phyloP scores from a whole-genome alignment of 2,329 filamentous ascomycete species.

The Alternaria consortialis region DNA sequence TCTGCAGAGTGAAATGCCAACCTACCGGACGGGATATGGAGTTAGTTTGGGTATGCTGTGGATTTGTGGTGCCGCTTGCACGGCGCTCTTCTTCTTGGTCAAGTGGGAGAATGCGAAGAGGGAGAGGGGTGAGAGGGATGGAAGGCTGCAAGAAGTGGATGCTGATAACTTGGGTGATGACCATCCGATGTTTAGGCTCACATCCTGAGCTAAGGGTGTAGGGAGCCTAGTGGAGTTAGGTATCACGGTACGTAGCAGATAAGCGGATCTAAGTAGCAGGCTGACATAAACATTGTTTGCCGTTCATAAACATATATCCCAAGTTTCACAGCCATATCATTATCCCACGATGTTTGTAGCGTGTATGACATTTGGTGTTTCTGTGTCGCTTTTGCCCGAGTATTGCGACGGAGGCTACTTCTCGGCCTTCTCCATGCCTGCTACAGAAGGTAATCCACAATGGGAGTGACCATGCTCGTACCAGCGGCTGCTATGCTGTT shows the following conservation, averaged over 20 bases:
- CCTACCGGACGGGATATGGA: slow-evolving; percentile 61
- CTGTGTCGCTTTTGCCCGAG: neutral
- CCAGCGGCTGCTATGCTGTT: no score
- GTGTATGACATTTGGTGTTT: neutral
- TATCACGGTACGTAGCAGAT: neutral
- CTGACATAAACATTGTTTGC: no score
- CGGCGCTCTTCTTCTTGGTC: slow-evolving; percentile 53
- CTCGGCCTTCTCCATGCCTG: no score
- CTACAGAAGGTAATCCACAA: no score
- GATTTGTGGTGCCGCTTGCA: slow-evolving; percentile 57
- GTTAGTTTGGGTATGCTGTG: slow-evolving; percentile 60
- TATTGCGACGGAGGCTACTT: neutral
- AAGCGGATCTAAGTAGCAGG: no score
- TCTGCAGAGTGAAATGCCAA: slow-evolving; percentile 55
- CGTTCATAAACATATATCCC: no score
- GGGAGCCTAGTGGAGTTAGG: neutral
- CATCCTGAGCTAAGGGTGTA: slow-evolving; percentile 21
- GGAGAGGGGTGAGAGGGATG: slow-evolving; percentile 58
- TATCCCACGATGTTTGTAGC: accelerated
- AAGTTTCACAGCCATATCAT: no score
- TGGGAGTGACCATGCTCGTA: no score
- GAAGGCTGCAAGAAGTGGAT: slow-evolving; percentile 54
- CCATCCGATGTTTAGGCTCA: slow-evolving; percentile 61
- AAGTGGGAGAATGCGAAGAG: slow-evolving; percentile 59
- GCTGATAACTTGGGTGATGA: slow-evolving; percentile 62